Conservation (phyloP, 257 asterid species). For the Penstemon newberryi region DNA sequence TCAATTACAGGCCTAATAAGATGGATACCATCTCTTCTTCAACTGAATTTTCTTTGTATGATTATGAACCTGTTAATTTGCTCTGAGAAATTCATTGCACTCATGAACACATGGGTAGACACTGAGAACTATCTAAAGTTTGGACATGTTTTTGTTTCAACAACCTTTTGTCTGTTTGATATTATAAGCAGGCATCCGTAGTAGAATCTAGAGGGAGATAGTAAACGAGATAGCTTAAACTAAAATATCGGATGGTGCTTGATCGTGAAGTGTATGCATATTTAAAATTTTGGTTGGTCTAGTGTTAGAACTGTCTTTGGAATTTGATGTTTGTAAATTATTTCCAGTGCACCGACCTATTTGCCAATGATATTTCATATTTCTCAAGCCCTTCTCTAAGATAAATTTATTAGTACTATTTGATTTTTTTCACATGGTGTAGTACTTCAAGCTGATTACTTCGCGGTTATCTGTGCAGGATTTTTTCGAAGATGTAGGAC, state of each 20-base stretch:
- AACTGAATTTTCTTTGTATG: constrained; percentile 22
- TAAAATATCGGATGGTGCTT: constrained; percentile 20
- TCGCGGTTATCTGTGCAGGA: constrained; percentile 55
- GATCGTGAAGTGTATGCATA: constrained; percentile 4
- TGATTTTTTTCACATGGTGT: constrained; percentile 12
- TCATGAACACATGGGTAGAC: constrained; percentile 14
- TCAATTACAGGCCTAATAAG: constrained; percentile 7
- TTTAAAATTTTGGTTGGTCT: constrained; percentile 11
- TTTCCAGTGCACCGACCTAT: constrained; percentile 2
- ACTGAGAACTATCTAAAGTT: constrained; percentile 6
- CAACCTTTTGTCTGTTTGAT: constrained; percentile 13
- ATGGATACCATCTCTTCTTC: constrained; percentile 7
- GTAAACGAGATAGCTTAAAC: constrained; percentile 5
- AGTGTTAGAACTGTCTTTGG: constrained; percentile 10
- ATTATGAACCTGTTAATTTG: constrained; percentile 19
- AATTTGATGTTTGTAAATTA: constrained; percentile 19
- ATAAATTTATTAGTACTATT: not conserved
- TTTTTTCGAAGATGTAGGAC: constrained; percentile 95
- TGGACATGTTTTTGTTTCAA: constrained; percentile 11
- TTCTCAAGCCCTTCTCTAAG: not conserved
- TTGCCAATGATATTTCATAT: constrained; percentile 17
- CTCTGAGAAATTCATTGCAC: constrained; percentile 20
- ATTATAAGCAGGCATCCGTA: constrained; percentile 19
- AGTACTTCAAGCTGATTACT: constrained; percentile 26
- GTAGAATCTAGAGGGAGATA: constrained; percentile 21